These are phyloP conservation scores for Buddleja alternifolia DNA, from an alignment of 257 asterid species.

Conservation along the genomic window DNA sequence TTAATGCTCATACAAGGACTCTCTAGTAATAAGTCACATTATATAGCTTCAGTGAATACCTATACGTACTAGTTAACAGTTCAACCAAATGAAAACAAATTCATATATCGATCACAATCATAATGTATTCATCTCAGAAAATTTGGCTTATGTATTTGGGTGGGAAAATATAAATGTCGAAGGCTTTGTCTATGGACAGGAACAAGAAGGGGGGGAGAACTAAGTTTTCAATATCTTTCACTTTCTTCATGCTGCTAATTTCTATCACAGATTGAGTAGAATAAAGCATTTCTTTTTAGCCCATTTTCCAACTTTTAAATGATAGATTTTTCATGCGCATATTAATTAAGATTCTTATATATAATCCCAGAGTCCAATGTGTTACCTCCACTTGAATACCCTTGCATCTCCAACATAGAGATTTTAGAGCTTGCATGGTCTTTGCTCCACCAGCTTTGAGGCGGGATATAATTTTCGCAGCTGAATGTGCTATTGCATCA, in stretches of 20 bases:
- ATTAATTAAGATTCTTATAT: background rate
- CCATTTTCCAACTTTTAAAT: constrained; percentile 4
- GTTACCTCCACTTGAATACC: constrained; percentile 95
- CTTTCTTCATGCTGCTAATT: constrained; percentile 17
- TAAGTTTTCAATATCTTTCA: constrained; percentile 2
- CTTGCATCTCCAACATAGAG: constrained; percentile 96
- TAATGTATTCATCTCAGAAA: background rate
- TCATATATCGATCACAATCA: background rate
- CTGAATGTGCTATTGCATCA: constrained; percentile 96
- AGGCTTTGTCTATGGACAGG: background rate
- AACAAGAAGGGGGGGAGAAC: background rate
- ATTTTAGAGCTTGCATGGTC: constrained; percentile 86
- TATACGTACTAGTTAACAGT: too few relatives aligned
- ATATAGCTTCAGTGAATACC: too few relatives aligned
- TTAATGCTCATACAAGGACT: too few relatives aligned
- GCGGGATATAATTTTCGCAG: constrained; percentile 81
- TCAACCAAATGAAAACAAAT: too few relatives aligned
- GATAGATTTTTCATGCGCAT: background rate
- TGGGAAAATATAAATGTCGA: constrained; percentile 1
- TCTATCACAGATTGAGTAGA: constrained; percentile 12
- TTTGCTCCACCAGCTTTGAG: constrained; percentile 93
- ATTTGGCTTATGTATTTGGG: constrained; percentile 8
- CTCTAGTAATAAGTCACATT: too few relatives aligned
- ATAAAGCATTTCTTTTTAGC: background rate
- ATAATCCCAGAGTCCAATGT: constrained; percentile 4